Conservation (phyloP, 2,329 filamentous ascomycete genomes). For the Penicillium sclerotiorum region DNA sequence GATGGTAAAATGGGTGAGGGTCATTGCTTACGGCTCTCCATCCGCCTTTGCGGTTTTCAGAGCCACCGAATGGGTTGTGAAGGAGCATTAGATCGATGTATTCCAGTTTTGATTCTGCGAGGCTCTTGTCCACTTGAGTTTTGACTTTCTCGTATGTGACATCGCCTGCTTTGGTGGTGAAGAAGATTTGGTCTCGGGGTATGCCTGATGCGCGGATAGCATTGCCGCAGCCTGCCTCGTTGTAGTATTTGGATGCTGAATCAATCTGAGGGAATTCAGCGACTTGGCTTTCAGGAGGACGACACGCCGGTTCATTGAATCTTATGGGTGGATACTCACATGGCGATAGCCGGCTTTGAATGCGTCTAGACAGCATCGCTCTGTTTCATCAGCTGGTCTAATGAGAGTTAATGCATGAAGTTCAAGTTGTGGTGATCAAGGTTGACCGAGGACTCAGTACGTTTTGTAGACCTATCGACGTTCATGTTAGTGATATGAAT, state of each 20-base stretch:
- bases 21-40: slow-evolving; percentile 65
- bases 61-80: slow-evolving; percentile 75
- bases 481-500: background rate
- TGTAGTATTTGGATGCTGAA: slow-evolving; percentile 64
- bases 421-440: background rate
- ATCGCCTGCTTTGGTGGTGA: slow-evolving; percentile 52
- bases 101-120: slow-evolving; percentile 64
- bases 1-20: no score
- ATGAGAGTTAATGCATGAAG: background rate
- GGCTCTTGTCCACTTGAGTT: slow-evolving; percentile 63
- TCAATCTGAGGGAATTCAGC: slow-evolving; percentile 44
- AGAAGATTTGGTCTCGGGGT: slow-evolving; percentile 70
- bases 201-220: slow-evolving; percentile 62
- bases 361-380: slow-evolving; percentile 22
- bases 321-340: slow-evolving; percentile 16
- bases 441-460: slow-evolving; percentile 9
- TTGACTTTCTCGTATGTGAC: slow-evolving; percentile 52
- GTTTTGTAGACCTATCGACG: slow-evolving; percentile 23
- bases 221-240: slow-evolving; percentile 68
- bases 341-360: slow-evolving; percentile 23
- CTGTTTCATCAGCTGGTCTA: slow-evolving; percentile 19
- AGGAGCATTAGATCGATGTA: slow-evolving; percentile 75
- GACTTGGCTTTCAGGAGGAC: no score
- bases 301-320: no score
- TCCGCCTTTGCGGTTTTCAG: slow-evolving; percentile 64